Evolutionary conservation across 78 protist species (phyloP).

Genomic region (Dictyostelium capitatum): DNA sequence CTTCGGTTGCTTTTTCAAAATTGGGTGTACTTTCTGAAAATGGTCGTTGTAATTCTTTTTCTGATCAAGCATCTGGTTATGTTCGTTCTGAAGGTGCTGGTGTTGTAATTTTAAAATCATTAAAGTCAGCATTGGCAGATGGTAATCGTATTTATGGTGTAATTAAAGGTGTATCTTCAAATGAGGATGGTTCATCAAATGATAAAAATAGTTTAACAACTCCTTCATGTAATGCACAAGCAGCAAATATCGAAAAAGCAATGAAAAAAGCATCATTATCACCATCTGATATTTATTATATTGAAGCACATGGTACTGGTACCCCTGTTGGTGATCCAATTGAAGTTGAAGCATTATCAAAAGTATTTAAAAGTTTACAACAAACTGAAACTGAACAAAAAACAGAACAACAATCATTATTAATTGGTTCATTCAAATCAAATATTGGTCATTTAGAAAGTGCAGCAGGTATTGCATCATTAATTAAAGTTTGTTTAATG

Average conservation of each 20-base stretch:
- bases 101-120: conserved; percentile 59
- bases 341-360: conserved; percentile 82
- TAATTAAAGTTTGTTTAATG: conserved; percentile 80
- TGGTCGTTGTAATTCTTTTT: conserved; percentile 89
- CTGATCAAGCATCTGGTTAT: conserved; percentile 92
- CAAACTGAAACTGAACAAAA: conserved; percentile 24
- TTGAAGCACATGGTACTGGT: conserved; percentile 96
- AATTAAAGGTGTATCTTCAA: conserved; percentile 63
- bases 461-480: conserved; percentile 87
- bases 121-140: conserved; percentile 15
- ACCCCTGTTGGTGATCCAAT: conserved; percentile 93
- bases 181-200: conserved; percentile 86
- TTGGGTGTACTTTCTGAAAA: conserved; percentile 73
- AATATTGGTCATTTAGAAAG: conserved; percentile 91
- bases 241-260: conserved; percentile 61
- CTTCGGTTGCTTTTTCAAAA: conserved; percentile 11
- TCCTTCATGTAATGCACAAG: conserved; percentile 86
- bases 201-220: conserved; percentile 73
- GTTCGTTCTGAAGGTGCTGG: conserved; percentile 91
- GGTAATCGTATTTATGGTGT: conserved; percentile 79
- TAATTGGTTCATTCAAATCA: conserved; percentile 87
- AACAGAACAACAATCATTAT: conserved; percentile 29
- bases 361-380: background rate
- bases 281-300: conserved; percentile 30
- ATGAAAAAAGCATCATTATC: conserved; percentile 3